Evolutionary conservation across 1,284 basidiomycete genomes (phyloP).

Genomic region (Puccinia polysora): DNA sequence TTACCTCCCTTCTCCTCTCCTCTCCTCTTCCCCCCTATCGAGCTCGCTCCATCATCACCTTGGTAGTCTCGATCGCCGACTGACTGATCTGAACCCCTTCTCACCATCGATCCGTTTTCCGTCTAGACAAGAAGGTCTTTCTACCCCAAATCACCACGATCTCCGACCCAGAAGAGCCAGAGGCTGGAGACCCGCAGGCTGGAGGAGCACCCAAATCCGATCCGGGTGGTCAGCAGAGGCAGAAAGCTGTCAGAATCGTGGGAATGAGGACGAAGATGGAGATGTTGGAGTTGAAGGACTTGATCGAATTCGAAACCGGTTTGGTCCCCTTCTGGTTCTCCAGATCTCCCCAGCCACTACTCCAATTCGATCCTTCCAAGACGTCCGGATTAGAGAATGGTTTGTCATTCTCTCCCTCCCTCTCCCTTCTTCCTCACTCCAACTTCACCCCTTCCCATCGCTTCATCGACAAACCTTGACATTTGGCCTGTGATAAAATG

Average conservation of each 20-base stretch:
- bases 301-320: not conserved
- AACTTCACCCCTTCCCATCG: not conserved
- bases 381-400: slow-evolving; percentile 12
- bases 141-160: not conserved
- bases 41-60: too few relatives aligned
- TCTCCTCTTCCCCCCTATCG: not conserved
- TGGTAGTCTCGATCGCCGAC: not conserved
- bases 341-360: not conserved
- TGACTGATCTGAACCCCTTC: not conserved
- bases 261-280: slow-evolving; percentile 11
- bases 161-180: not conserved
- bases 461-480: not conserved
- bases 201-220: too few relatives aligned
- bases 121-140: slow-evolving; percentile 8
- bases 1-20: not conserved
- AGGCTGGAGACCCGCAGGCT: not conserved
- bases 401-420: not conserved
- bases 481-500: not conserved
- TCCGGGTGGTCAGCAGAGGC: slow-evolving; percentile 3
- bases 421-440: not conserved
- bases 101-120: not conserved
- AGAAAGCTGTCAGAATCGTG: not conserved
- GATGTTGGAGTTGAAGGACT: slow-evolving; percentile 20
- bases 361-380: slow-evolving; percentile 10
- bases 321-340: slow-evolving; percentile 7